Conservation (phyloP, 768 basidiomycete genomes). For the Leccinum obscurum region DNA sequence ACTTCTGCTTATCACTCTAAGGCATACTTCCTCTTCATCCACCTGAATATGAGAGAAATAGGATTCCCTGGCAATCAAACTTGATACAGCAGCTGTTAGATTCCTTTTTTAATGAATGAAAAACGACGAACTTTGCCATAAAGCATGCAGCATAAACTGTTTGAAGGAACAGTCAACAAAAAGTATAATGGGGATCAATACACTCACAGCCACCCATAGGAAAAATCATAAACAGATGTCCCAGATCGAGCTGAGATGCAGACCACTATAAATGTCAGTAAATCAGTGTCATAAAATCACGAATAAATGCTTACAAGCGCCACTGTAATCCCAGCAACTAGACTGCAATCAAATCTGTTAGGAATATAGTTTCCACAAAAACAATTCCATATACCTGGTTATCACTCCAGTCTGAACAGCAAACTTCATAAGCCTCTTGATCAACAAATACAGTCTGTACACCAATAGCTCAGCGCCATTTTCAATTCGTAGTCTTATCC, state of each 20-base stretch:
- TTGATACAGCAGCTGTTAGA: conserved; percentile 5
- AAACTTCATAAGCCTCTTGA: conserved; percentile 21
- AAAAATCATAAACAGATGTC: conserved; percentile 26
- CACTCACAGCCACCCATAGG: conserved; percentile 27
- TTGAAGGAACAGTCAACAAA: not conserved
- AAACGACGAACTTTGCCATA: conserved; percentile 27
- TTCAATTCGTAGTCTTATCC: not conserved
- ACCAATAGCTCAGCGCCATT: not conserved
- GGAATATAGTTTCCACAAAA: not conserved
- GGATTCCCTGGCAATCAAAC: conserved; percentile 31
- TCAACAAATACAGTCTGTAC: conserved; percentile 14
- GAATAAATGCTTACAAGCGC: conserved; percentile 19
- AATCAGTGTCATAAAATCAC: not conserved
- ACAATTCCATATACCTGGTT: conserved; percentile 18
- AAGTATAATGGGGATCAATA: not conserved
- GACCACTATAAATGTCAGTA: conserved; percentile 19
- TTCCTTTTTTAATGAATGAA: not conserved
- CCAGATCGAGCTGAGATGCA: conserved; percentile 13
- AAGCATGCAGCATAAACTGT: conserved; percentile 31
- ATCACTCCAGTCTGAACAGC: conserved; percentile 29
- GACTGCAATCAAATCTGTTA: conserved; percentile 12
- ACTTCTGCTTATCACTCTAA: not conserved
- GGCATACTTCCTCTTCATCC: not conserved
- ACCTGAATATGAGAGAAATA: conserved; percentile 15
- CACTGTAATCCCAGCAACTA: conserved; percentile 12